These are phyloP conservation scores for Trichosanthes cucumerina DNA, from an alignment of 306 rosid species.

Conservation along the genomic window DNA sequence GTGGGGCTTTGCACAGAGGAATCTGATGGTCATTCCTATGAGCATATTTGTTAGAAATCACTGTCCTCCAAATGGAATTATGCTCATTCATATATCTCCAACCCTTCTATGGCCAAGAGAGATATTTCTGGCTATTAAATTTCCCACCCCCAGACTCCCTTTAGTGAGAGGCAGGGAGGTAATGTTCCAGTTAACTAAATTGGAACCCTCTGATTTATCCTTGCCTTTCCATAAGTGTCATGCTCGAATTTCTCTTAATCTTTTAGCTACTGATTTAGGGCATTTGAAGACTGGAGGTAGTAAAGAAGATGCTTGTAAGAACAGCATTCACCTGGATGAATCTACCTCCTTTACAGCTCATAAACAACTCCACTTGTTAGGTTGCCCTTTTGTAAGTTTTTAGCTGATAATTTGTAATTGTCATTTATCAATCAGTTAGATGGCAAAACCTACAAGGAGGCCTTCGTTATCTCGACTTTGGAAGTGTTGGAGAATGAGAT, in stretches of 20 bases:
- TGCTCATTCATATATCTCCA: neutral
- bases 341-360: no score
- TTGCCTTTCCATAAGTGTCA: neutral
- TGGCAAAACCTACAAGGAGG: neutral
- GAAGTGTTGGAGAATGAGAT: neutral
- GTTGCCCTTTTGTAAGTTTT: no score
- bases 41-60: neutral
- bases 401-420: neutral
- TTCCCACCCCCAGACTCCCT: neutral
- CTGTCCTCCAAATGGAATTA: neutral
- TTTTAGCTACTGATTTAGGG: neutral
- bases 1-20: neutral
- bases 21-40: neutral
- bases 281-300: neutral
- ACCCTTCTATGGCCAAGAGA: neutral
- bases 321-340: no score
- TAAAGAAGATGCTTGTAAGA: neutral
- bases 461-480: neutral
- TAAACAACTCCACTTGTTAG: no score
- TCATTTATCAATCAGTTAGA: neutral
- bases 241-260: neutral
- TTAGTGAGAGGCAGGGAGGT: neutral
- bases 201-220: neutral
- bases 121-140: neutral
- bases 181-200: neutral